Percentiles rank a stretch among this genome's conserved stretches.
These are phyloP conservation scores for Pseudotsuga menziesii DNA, from an alignment of 75 land plant genomes.

Conservation along the genomic window DNA sequence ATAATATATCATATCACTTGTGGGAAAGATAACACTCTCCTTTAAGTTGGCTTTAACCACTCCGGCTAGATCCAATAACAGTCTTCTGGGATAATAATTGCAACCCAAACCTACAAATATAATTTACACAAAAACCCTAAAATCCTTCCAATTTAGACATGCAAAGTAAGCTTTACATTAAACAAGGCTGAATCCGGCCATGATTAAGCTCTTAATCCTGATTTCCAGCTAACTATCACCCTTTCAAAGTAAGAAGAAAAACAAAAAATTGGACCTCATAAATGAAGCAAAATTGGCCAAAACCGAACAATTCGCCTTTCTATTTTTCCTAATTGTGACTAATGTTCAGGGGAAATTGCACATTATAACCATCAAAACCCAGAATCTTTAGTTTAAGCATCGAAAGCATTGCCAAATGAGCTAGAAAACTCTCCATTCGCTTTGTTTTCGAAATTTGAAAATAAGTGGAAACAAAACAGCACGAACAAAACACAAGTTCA, in stretches of 20 bases:
- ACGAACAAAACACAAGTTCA: background rate
- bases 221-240: background rate
- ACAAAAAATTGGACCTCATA: background rate
- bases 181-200: background rate
- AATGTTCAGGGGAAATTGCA: background rate
- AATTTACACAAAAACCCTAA: background rate
- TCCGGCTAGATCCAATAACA: background rate
- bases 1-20: background rate
- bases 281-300: background rate
- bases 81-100: background rate
- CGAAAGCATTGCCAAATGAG: background rate
- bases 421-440: background rate
- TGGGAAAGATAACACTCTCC: background rate
- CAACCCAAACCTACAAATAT: background rate
- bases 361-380: background rate
- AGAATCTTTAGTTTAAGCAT: background rate
- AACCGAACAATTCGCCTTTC: background rate
- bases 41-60: no score
- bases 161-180: background rate
- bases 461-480: background rate
- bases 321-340: background rate
- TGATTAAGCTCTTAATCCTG: background rate
- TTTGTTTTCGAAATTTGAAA: background rate
- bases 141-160: background rate
- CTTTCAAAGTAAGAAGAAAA: background rate